Percentiles rank a stretch among this genome's conserved stretches.
Evolutionary conservation across 2,329 filamentous ascomycete species (phyloP).

Genomic region (Sporothrix curviconia): DNA sequence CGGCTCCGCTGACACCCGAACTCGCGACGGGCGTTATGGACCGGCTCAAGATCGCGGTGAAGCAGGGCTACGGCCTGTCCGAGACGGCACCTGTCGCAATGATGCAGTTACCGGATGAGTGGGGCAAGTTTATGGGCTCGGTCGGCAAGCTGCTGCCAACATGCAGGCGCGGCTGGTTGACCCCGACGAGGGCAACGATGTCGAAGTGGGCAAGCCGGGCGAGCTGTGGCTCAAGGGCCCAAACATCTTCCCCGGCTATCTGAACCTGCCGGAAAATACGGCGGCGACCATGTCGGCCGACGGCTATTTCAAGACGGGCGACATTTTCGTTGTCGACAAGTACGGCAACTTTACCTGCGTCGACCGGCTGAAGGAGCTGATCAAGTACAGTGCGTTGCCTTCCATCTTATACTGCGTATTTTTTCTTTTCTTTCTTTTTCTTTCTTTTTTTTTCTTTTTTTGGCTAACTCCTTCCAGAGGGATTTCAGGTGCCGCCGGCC

Average conservation of each 20-base stretch:
- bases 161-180: constrained; percentile 77
- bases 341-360: constrained; percentile 85
- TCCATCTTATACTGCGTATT: background rate
- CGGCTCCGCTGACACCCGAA: constrained; percentile 75
- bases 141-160: constrained; percentile 71
- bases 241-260: constrained; percentile 73
- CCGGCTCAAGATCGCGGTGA: constrained; percentile 70
- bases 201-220: constrained; percentile 52
- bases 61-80: constrained; percentile 87
- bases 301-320: constrained; percentile 86
- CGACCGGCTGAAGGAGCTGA: constrained; percentile 69
- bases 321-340: constrained; percentile 71
- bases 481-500: constrained; percentile 64
- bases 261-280: constrained; percentile 66
- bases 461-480: constrained; percentile 40
- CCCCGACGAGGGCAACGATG: constrained; percentile 43
- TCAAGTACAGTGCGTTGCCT: constrained; percentile 48
- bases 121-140: constrained; percentile 68
- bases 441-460: background rate
- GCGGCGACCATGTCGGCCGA: constrained; percentile 64
- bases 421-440: background rate
- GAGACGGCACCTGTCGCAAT: constrained; percentile 80
- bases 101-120: constrained; percentile 66
- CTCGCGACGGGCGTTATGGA: constrained; percentile 70
- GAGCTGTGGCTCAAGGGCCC: constrained; percentile 74